A percentile compares a stretch with the other conserved stretches of the same genome.
These are phyloP conservation scores for Onygenales sp. DNA, from an alignment of 2,329 filamentous ascomycete genomes.

Conservation along the genomic window DNA sequence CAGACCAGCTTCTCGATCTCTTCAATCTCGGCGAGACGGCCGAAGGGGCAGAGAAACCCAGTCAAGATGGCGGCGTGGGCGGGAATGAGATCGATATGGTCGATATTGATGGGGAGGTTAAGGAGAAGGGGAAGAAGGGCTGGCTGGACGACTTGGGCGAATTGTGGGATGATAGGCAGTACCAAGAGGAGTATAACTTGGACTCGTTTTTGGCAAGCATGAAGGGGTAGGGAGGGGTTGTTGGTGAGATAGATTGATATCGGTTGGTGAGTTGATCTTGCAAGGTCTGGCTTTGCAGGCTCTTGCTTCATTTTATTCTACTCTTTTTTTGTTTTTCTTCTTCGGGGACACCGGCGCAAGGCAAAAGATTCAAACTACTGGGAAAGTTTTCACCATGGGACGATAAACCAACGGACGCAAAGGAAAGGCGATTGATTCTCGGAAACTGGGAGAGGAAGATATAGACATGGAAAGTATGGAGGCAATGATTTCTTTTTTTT, in stretches of 20 bases:
- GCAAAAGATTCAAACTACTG: neutral
- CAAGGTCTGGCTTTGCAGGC: neutral
- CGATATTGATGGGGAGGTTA: conserved; percentile 82
- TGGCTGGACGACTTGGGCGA: conserved; percentile 93
- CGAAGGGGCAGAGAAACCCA: conserved; percentile 49
- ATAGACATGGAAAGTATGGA: neutral
- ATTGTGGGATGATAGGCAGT: conserved; percentile 94
- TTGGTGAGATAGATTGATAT: neutral
- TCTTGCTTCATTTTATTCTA: neutral
- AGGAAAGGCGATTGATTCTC: neutral
- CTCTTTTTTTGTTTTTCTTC: neutral
- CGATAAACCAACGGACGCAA: neutral
- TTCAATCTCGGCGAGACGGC: conserved; percentile 78
- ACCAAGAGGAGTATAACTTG: conserved; percentile 95
- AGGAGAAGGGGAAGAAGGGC: conserved; percentile 92
- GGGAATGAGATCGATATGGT: conserved; percentile 64
- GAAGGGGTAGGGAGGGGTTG: conserved; percentile 39
- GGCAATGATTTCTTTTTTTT: neutral
- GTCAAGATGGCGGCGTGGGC: conserved; percentile 52
- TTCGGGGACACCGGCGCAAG: neutral
- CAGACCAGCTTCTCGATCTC: conserved; percentile 91
- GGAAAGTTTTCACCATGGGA: neutral
- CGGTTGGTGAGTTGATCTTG: neutral
- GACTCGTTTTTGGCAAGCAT: conserved; percentile 93
- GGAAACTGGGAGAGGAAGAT: neutral